These are phyloP conservation scores for Cryptococcus maquisensis DNA, from an alignment of 1,284 basidiomycete species.

Conservation along the genomic window DNA sequence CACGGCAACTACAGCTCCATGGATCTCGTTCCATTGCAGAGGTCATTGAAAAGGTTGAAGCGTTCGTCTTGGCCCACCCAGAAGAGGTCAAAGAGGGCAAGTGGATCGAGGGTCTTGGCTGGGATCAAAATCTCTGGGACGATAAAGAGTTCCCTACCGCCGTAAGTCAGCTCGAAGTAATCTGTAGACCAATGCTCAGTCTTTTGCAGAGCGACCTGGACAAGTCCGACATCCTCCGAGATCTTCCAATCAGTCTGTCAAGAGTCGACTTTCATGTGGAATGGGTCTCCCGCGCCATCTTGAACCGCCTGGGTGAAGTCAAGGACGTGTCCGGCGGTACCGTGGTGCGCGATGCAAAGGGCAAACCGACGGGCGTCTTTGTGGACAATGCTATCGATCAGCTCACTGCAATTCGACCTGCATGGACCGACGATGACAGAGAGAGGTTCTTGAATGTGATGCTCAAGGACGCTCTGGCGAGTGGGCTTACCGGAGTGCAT, in stretches of 20 bases:
- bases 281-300: constrained; percentile 69
- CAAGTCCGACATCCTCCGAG: constrained; percentile 60
- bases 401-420: constrained; percentile 53
- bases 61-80: constrained; percentile 53
- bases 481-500: constrained; percentile 76
- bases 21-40: constrained; percentile 59
- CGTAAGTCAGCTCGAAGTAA: constrained; percentile 50
- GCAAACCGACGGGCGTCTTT: constrained; percentile 65
- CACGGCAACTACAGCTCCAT: constrained; percentile 61
- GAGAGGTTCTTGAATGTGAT: constrained; percentile 61
- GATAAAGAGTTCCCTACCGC: constrained; percentile 69
- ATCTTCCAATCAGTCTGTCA: constrained; percentile 63
- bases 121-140: constrained; percentile 74
- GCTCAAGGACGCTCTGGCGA: constrained; percentile 62
- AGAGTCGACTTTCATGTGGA: constrained; percentile 77
- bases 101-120: constrained; percentile 84
- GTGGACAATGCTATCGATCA: constrained; percentile 45
- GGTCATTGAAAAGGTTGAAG: constrained; percentile 60
- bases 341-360: constrained; percentile 62
- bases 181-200: background rate
- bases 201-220: constrained; percentile 58
- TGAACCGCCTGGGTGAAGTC: constrained; percentile 57
- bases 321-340: constrained; percentile 67
- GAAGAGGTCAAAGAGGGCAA: constrained; percentile 47
- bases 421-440: constrained; percentile 60